Percentiles rank a stretch among this genome's conserved stretches.
Conservation (phyloP, 495 filamentous ascomycete genomes). For the Annulohypoxylon bovei region DNA sequence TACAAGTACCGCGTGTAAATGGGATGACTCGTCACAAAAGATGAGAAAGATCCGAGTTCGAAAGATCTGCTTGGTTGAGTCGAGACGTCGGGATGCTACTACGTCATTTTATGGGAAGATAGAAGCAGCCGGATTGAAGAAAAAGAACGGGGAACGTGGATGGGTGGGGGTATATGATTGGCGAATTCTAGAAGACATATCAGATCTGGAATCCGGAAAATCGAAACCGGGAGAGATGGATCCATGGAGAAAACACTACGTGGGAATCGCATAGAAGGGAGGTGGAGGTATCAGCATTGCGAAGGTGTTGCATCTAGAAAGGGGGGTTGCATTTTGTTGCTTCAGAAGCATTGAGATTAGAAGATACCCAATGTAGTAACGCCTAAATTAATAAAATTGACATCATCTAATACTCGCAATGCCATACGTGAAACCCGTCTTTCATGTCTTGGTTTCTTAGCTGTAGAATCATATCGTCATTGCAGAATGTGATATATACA, state of each 20-base stretch:
- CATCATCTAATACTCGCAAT: not conserved
- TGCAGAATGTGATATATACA: not conserved
- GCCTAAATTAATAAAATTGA: not conserved
- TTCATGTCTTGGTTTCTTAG: not conserved
- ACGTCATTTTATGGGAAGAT: conserved; percentile 50
- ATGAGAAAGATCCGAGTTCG: conserved; percentile 41
- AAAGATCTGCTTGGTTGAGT: conserved; percentile 60
- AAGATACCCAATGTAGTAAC: not conserved
- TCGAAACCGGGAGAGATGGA: conserved; percentile 13
- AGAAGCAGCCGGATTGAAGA: conserved; percentile 46
- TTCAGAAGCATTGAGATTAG: not conserved
- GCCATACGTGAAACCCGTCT: not conserved
- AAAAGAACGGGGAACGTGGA: conserved; percentile 47
- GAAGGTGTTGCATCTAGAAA: not conserved
- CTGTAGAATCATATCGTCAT: not conserved
- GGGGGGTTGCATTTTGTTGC: not conserved
- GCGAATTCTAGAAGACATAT: conserved; percentile 57
- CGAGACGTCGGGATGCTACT: conserved; percentile 50
- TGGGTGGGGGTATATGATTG: conserved; percentile 62
- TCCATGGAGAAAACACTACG: conserved; percentile 42
- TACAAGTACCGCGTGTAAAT: conserved; percentile 12
- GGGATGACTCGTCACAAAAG: conserved; percentile 46
- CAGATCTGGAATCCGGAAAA: conserved; percentile 47
- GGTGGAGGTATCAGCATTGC: conserved; percentile 26
- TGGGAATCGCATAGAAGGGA: conserved; percentile 39